phyloP scores from a whole-genome alignment of 495 filamentous ascomycete species.

The Aspergillus affinis region DNA sequence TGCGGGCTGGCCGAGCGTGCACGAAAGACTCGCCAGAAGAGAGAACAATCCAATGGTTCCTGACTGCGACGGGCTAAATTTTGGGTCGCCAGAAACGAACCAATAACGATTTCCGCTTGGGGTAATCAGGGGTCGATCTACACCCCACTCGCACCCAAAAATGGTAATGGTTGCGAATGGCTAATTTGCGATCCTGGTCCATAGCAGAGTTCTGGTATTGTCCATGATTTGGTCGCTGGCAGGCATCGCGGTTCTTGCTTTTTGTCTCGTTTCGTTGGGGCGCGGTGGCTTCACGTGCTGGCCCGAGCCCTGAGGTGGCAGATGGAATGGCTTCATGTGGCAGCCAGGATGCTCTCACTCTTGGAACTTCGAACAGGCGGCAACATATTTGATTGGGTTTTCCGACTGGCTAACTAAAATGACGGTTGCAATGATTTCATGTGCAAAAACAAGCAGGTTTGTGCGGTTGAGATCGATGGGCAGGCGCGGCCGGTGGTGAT shows the following conservation, averaged over 20 bases:
- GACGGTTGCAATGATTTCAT: not conserved
- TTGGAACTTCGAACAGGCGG: not conserved
- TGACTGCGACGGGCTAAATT: not conserved
- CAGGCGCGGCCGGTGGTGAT: not conserved
- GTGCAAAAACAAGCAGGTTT: not conserved
- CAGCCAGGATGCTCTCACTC: not conserved
- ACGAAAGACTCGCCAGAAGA: not conserved
- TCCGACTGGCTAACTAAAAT: not conserved
- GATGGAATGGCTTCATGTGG: not conserved
- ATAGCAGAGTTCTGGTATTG: not conserved
- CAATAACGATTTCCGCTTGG: not conserved
- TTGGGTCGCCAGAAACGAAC: not conserved
- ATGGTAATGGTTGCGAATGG: not conserved
- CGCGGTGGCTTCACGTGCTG: not conserved
- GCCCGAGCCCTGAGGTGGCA: not conserved
- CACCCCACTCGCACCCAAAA: not conserved
- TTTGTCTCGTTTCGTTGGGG: not conserved
- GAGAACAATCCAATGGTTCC: not conserved
- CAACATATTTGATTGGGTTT: not conserved
- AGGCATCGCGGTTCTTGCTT: not conserved
- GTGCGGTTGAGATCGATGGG: not conserved
- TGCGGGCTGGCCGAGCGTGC: not conserved
- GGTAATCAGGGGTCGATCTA: not conserved
- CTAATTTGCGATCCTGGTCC: not conserved
- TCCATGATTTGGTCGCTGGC: not conserved